Evolutionary conservation across 164 flowering plant genomes (phyloP).

Genomic region (Macadamia integrifolia): DNA sequence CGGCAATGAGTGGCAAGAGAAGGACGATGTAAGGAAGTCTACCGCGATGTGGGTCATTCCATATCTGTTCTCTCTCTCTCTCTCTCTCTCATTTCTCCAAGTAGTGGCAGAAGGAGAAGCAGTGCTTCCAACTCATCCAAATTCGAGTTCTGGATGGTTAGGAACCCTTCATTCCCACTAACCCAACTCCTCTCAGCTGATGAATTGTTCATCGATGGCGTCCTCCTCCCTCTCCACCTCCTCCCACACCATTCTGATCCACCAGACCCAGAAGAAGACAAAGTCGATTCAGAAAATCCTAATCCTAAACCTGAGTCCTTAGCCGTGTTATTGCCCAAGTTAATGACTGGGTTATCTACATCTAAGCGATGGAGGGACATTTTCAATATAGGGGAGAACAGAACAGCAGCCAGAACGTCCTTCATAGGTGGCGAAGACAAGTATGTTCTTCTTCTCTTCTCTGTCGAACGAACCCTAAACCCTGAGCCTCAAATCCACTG

Average conservation of each 20-base stretch:
- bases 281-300: slow-evolving; percentile 1
- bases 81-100: too few relatives aligned
- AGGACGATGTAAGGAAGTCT: too few relatives aligned
- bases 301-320: background rate
- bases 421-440: background rate
- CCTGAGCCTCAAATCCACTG: too few relatives aligned
- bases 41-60: too few relatives aligned
- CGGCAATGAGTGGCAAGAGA: too few relatives aligned
- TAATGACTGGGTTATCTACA: slow-evolving; percentile 15
- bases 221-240: slow-evolving; percentile 66
- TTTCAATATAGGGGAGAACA: slow-evolving; percentile 40
- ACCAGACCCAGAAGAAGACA: slow-evolving; percentile 5
- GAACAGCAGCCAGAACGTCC: background rate
- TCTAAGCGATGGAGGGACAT: slow-evolving; percentile 77
- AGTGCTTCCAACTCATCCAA: too few relatives aligned
- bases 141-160: too few relatives aligned
- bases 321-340: slow-evolving; percentile 14
- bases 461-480: too few relatives aligned
- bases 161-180: slow-evolving; percentile 26
- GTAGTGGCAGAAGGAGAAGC: too few relatives aligned
- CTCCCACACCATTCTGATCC: slow-evolving; percentile 19
- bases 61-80: too few relatives aligned
- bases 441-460: too few relatives aligned
- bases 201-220: slow-evolving; percentile 70
- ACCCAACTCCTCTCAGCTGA: slow-evolving; percentile 68